A percentile compares a stretch with the other conserved stretches of the same genome.
Conservation (phyloP, 1,284 basidiomycete genomes). For the Ustilago tritici region DNA sequence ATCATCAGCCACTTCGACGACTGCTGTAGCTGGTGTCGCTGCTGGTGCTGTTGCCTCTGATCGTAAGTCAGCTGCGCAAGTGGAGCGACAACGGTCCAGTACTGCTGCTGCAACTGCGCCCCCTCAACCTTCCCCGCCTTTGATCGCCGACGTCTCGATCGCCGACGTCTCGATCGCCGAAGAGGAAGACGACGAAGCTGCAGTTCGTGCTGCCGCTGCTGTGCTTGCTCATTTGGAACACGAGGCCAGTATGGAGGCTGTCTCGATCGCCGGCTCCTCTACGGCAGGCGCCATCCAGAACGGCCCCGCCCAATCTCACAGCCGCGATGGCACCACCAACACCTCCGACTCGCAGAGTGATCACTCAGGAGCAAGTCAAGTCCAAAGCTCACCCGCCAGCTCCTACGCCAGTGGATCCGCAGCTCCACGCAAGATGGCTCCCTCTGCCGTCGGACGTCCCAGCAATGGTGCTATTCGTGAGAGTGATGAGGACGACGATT, state of each 20-base stretch:
- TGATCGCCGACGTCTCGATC: conserved; percentile 27
- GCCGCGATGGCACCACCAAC: conserved; percentile 42
- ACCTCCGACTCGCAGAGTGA: conserved; percentile 54
- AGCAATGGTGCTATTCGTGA: conserved; percentile 52
- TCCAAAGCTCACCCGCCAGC: conserved; percentile 48
- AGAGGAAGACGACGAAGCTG: conserved; percentile 61
- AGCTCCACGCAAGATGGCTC: conserved; percentile 33
- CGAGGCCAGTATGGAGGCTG: conserved; percentile 50
- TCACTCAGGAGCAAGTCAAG: conserved; percentile 35
- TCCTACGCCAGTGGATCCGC: conserved; percentile 37
- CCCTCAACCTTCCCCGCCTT: conserved; percentile 5
- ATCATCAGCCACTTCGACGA: conserved; percentile 10
- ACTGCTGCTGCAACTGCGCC: conserved; percentile 2
- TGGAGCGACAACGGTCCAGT: conserved; percentile 10
- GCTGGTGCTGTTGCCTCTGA: conserved; percentile 10
- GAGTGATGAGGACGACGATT: conserved; percentile 62
- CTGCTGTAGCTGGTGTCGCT: conserved; percentile 20
- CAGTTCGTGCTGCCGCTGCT: conserved; percentile 56
- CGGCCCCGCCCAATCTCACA: conserved; percentile 26
- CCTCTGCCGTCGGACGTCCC: conserved; percentile 49
- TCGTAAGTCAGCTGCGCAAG: conserved; percentile 6
- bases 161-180: conserved; percentile 41
- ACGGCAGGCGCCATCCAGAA: conserved; percentile 10
- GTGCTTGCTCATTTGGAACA: conserved; percentile 61
- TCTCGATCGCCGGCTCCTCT: conserved; percentile 21